Evolutionary conservation across 2,329 filamentous ascomycete species (phyloP), one percentile per base, ranked within the genome.

Genomic region (Penicillium concentricum): DNA sequence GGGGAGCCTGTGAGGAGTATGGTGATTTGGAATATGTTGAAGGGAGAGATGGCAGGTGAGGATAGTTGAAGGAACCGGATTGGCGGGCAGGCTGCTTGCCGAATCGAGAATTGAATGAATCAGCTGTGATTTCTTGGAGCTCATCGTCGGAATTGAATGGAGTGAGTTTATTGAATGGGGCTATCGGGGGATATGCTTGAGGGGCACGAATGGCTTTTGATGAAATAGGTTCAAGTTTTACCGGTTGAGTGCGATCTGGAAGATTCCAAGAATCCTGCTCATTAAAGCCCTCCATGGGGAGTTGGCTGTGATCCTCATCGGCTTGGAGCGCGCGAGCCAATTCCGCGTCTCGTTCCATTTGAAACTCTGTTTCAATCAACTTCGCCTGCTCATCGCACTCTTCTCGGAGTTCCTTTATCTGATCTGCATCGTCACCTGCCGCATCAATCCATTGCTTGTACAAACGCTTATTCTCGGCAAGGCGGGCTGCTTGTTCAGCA

Each of bases 321-420:
- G 72, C 67, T 59, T 76, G 71, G 13, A 79, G 63, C 26, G 58
- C 68, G 44, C 72, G 71, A 34, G 76, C 76, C 55, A 73, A 64
- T 58, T 73, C 72, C n/a, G 61, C 74, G 55, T 78, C 75, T 34
- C 62, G 67, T 32, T 61, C 56, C 18, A 61, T 32, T 37, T 61
- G 63, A 13, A 53, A 59, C 6, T 52, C 28, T 16, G 37, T 39
- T 22, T 51, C 41, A 49, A 66, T 61, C 2, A 38, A 51, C 18
- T 48, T 53, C 28, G 58, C 57, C 10, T 46, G 52, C 12, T 63
- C 62, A 22, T 48, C 60, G 34, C 72, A 67, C 49, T 75, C 72
- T 30, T 67, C 61, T 42, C 62, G 63, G 12, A 74, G 57, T n/a
- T 60, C 63, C 18, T 56, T 53, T 4, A 73, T 37, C 9, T 34